A percentile compares a stretch with the other conserved stretches of the same genome.
Evolutionary conservation across 371 early-diverging fungal genomes (phyloP).

Genomic region (Mortierella sp.): DNA sequence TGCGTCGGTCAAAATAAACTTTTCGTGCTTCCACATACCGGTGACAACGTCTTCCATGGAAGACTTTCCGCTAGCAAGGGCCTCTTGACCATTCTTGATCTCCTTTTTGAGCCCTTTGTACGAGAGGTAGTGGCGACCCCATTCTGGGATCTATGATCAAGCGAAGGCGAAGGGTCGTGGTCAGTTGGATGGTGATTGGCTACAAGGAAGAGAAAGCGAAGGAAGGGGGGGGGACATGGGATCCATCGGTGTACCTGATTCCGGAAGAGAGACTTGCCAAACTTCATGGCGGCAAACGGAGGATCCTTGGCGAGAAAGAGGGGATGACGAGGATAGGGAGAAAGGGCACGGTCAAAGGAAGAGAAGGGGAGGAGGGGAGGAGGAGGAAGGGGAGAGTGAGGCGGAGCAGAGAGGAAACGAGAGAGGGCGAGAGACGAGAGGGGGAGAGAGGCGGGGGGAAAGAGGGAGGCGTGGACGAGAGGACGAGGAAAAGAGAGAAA

Average conservation of each 20-base stretch:
- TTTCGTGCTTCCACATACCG: conserved; percentile 43
- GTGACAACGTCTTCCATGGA: conserved; percentile 49
- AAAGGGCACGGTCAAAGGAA: background rate
- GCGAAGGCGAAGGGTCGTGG: background rate
- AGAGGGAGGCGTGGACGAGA: too few species aligned
- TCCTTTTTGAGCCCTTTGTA: conserved; percentile 75
- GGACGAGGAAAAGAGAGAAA: too few species aligned
- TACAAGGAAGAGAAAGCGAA: background rate
- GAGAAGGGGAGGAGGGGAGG: conserved; percentile 4
- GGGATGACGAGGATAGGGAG: background rate
- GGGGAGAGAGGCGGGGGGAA: too few species aligned
- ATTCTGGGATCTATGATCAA: conserved; percentile 64
- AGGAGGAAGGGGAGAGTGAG: background rate
- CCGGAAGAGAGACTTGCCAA: conserved; percentile 70
- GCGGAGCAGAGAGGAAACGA: too few species aligned
- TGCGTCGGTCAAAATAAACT: background rate
- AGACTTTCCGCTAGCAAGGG: conserved; percentile 49
- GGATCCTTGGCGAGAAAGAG: background rate
- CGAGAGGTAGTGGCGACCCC: conserved; percentile 72
- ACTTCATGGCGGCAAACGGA: conserved; percentile 65
- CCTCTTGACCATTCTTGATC: conserved; percentile 65
- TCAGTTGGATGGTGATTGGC: background rate
- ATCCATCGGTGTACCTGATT: conserved; percentile 58
- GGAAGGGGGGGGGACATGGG: background rate
- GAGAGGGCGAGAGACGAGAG: conserved; percentile 1